These are phyloP conservation scores for Fusarium musae DNA, from an alignment of 2,329 filamentous ascomycete species.

Conservation along the genomic window DNA sequence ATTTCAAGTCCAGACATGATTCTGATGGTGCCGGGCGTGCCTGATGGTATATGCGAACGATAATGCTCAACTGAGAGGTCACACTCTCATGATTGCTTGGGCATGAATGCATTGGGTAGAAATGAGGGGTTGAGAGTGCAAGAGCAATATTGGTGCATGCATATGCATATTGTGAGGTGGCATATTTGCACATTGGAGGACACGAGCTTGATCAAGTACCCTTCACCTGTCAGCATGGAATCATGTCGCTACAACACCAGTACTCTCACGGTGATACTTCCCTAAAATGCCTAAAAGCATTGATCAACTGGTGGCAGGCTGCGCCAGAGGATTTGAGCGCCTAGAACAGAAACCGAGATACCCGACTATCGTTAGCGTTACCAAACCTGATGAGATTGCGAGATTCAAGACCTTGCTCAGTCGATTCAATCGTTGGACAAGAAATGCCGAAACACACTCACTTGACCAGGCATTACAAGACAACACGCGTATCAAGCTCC, in stretches of 20 bases:
- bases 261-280: neutral
- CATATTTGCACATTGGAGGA: neutral
- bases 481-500: neutral
- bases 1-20: neutral
- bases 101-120: neutral
- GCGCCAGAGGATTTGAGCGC: neutral
- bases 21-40: no score
- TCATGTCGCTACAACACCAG: neutral
- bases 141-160: neutral
- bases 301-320: neutral
- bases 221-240: neutral
- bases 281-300: neutral
- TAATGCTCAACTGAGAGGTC: no score
- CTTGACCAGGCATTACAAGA: neutral
- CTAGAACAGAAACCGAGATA: neutral
- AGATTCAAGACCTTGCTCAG: no score
- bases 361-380: fast-evolving
- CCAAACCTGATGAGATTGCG: fast-evolving
- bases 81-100: neutral
- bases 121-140: neutral
- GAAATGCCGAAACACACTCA: neutral
- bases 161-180: neutral
- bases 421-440: neutral
- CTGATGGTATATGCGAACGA: no score
- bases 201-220: no score